A percentile compares a stretch with the other conserved stretches of the same genome.
Conservation (phyloP, 331 rosid species). For the Quercus tomentella region DNA sequence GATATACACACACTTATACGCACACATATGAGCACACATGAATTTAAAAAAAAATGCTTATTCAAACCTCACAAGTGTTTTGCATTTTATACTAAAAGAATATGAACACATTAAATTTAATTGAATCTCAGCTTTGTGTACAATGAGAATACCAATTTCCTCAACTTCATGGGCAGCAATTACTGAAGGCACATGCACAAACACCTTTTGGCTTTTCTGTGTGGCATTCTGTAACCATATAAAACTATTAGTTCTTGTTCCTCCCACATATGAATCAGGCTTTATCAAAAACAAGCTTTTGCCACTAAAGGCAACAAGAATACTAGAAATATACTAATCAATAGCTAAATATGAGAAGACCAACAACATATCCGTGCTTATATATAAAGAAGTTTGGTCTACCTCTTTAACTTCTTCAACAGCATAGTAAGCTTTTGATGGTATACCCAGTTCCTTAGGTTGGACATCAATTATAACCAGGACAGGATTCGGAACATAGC, state of each 20-base stretch:
- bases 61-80: neutral
- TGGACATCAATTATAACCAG: slow-evolving; percentile 3
- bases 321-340: neutral
- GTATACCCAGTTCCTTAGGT: slow-evolving; percentile 8
- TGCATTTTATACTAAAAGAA: neutral
- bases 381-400: neutral
- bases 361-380: neutral
- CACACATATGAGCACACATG: too few species aligned
- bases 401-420: slow-evolving; percentile 9
- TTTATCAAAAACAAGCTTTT: neutral
- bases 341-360: neutral
- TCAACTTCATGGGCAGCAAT: slow-evolving; percentile 67
- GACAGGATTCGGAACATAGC: neutral
- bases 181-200: slow-evolving; percentile 56
- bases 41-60: neutral
- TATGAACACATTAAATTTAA: neutral
- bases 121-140: neutral
- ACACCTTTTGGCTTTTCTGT: slow-evolving; percentile 55
- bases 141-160: slow-evolving; percentile 47
- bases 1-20: neutral
- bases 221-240: slow-evolving; percentile 48
- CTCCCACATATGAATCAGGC: neutral
- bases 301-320: neutral
- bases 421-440: slow-evolving; percentile 1
- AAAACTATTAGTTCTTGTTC: neutral